Base-by-base conservation (phyloP, 441 rosid genomes). In the Pelargonium fulgidum region DNA sequence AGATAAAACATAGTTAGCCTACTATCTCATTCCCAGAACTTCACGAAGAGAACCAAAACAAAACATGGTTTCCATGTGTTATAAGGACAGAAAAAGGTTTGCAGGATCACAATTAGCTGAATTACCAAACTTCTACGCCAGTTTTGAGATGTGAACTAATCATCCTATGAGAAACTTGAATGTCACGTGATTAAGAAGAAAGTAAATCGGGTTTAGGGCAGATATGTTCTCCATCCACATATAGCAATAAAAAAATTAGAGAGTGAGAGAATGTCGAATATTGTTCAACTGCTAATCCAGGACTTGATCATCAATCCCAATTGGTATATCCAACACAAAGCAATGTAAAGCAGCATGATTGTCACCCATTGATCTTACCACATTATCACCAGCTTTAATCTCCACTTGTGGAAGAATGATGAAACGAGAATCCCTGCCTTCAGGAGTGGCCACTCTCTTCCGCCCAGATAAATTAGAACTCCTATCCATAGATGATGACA, bases 361-460 rank as follows among this genome's bases (percentile, higher is more conserved):
- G 62, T 11, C 48, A 52, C 66, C 54, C 8, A 44, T 61, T 48
- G 67, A 72, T 63, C 86, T 85, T 78, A 94, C 99, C 99, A 90
- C 81, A 81, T 94, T 94, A 81, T 94, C 93, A 58, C 97, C 82
- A 66, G 93, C 98, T 82, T 90, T 94, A 64, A 81, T 80, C 80
- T 94, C 99, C 83, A 94, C 96, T 68, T 89, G 96, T 13, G 99
- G 99, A 77, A 94, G 97, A 81, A 86, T 86, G 72, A 94, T 84
- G 66, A 94, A 88, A 64, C 86, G 81, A 7, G 94, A 89, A 81
- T 89, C 90, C 26, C 82, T 82, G 77, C 90, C 87, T 62, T 90
- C 94, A 58, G 92, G 89, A 42, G 88, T 87, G 8, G 82, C 81
- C 29, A 76, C 61, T 76, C 80, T 89, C 81, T 78, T 86, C 58